phyloP scores from a whole-genome alignment of 345 rosid species.

The Pelargonium nanum region DNA sequence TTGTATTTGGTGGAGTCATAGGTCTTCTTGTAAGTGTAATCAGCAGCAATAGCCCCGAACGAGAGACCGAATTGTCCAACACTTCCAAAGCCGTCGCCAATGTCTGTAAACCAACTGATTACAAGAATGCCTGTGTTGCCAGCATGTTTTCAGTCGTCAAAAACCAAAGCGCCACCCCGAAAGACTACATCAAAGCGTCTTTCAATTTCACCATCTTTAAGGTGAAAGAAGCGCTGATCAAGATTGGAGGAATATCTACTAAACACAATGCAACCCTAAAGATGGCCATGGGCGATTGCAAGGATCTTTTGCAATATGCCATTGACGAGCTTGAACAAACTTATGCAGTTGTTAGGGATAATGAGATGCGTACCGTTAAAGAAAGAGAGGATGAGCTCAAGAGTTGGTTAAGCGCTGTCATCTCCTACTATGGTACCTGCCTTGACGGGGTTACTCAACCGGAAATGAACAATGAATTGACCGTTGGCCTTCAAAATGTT shows the following conservation, averaged over 20 bases:
- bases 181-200: slow-evolving; percentile 30
- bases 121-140: slow-evolving; percentile 23
- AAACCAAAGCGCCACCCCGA: slow-evolving; percentile 17
- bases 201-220: slow-evolving; percentile 19
- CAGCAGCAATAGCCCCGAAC: too few relatives aligned
- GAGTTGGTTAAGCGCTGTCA: slow-evolving; percentile 40
- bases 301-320: slow-evolving; percentile 30
- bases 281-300: slow-evolving; percentile 40
- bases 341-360: slow-evolving; percentile 24
- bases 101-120: slow-evolving; percentile 25
- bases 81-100: slow-evolving; percentile 20
- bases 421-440: slow-evolving; percentile 33
- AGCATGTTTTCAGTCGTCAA: slow-evolving; percentile 14
- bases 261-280: slow-evolving; percentile 11
- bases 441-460: slow-evolving; percentile 22
- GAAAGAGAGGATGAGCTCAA: slow-evolving; percentile 22
- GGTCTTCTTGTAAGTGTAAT: too few relatives aligned
- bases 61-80: neutral
- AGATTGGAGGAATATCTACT: neutral
- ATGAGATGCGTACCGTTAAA: slow-evolving; percentile 14
- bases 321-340: slow-evolving; percentile 34
- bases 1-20: too few relatives aligned
- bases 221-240: slow-evolving; percentile 16
- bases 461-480: slow-evolving; percentile 11
- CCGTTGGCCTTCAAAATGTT: slow-evolving; percentile 21